These are phyloP conservation scores for Epithele typhae DNA, from an alignment of 768 basidiomycete genomes.

Conservation along the genomic window DNA sequence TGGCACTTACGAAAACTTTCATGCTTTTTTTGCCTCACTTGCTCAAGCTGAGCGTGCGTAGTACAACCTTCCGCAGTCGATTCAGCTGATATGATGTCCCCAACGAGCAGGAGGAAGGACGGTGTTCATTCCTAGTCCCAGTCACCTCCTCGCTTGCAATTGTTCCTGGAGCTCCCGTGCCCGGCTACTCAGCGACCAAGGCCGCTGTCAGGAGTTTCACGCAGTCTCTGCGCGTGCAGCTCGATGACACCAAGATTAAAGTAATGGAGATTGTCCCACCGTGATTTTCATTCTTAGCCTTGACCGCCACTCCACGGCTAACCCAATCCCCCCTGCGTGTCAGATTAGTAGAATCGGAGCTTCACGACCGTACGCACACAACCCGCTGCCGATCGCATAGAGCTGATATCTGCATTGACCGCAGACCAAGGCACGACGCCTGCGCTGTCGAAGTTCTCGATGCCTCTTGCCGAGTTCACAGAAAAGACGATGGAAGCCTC, in stretches of 20 bases:
- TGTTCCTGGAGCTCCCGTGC: constrained; percentile 36
- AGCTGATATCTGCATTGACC: not conserved
- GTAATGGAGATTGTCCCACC: constrained; percentile 58
- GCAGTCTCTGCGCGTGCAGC: constrained; percentile 42
- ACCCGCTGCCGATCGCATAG: not conserved
- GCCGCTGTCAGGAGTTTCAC: constrained; percentile 52
- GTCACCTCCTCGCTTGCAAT: constrained; percentile 53
- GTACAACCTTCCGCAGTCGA: too few relatives aligned
- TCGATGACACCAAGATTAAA: constrained; percentile 45
- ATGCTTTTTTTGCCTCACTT: constrained; percentile 51
- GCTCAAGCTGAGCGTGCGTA: constrained; percentile 47
- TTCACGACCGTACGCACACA: constrained; percentile 56
- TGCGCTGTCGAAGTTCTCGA: constrained; percentile 47
- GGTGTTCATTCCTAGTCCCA: constrained; percentile 44
- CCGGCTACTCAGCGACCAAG: constrained; percentile 55
- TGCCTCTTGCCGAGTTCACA: constrained; percentile 47
- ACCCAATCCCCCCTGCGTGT: not conserved
- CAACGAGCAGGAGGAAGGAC: too few relatives aligned
- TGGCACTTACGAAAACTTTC: constrained; percentile 43
- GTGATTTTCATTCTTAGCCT: constrained; percentile 29
- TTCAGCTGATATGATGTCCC: too few relatives aligned
- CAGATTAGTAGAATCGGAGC: constrained; percentile 57
- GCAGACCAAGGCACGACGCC: constrained; percentile 50
- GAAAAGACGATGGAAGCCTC: constrained; percentile 34
- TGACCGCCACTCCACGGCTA: not conserved